phyloP scores from a whole-genome alignment of 2,329 filamentous ascomycete species.

The Tolypocladium endophyticum region DNA sequence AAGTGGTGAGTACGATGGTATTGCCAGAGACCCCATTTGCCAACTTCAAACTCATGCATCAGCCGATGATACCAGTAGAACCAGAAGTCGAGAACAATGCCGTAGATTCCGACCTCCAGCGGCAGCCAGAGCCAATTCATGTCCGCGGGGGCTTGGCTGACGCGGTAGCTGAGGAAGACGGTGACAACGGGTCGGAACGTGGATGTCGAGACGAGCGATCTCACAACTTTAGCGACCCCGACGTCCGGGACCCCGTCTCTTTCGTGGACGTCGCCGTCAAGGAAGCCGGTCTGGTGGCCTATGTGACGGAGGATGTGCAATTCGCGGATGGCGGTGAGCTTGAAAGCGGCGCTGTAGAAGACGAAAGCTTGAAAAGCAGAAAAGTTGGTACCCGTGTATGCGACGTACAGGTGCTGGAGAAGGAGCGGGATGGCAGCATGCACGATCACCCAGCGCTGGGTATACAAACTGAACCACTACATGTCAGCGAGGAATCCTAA shows the following conservation, averaged over 20 bases:
- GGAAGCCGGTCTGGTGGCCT: constrained; percentile 26
- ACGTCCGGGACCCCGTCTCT: constrained; percentile 31
- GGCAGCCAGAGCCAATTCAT: constrained; percentile 21
- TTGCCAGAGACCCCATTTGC: constrained; percentile 22
- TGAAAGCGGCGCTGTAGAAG: constrained; percentile 6
- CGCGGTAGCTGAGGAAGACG: constrained; percentile 15
- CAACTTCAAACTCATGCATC: constrained; percentile 25
- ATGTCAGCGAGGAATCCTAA: too few relatives aligned
- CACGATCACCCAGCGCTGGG: constrained; percentile 27
- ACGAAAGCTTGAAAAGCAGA: constrained; percentile 21
- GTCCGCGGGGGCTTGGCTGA: constrained; percentile 12
- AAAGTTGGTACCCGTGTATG: constrained; percentile 15
- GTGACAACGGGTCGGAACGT: constrained; percentile 21
- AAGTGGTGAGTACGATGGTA: constrained; percentile 33
- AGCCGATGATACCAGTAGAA: constrained; percentile 26
- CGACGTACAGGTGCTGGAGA: constrained; percentile 24
- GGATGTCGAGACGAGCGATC: constrained; percentile 21
- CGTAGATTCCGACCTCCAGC: constrained; percentile 27
- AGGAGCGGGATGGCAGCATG: constrained; percentile 25
- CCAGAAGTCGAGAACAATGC: constrained; percentile 32
- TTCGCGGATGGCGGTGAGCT: constrained; percentile 26
- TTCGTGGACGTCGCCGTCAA: constrained; percentile 33
- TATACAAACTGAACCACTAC: too few relatives aligned
- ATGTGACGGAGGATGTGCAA: constrained; percentile 24
- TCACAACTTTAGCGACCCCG: constrained; percentile 21